Percentiles rank a stretch among this genome's conserved stretches.
phyloP scores from a whole-genome alignment of 2,329 filamentous ascomycete genomes.

The Colletotrichum plurivorum region DNA sequence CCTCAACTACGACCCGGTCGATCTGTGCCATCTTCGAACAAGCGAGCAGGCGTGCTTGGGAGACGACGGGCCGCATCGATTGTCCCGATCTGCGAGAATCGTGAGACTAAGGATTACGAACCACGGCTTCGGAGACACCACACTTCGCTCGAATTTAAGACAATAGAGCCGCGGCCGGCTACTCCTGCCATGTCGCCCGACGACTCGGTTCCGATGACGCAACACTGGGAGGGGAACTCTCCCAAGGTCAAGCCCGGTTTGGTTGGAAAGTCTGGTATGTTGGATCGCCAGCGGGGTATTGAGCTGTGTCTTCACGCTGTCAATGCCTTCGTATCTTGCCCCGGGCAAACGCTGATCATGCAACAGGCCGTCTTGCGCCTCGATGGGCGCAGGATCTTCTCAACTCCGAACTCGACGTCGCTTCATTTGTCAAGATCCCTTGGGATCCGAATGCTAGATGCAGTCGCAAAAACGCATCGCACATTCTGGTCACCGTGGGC shows the following conservation, averaged over 20 bases:
- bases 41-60: too few relatives aligned
- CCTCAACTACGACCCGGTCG: too few relatives aligned
- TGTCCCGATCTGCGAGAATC: too few relatives aligned
- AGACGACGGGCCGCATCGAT: too few relatives aligned
- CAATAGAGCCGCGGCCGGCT: slow-evolving; percentile 9
- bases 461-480: slow-evolving; percentile 48
- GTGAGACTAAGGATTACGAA: too few relatives aligned
- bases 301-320: not conserved
- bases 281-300: not conserved
- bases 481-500: slow-evolving; percentile 48
- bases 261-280: slow-evolving; percentile 36
- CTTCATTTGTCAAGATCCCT: slow-evolving; percentile 46
- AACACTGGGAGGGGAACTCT: slow-evolving; percentile 35
- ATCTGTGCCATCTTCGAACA: too few relatives aligned
- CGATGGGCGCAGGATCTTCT: slow-evolving; percentile 59
- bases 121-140: too few relatives aligned
- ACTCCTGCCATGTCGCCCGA: slow-evolving; percentile 21
- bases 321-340: not conserved
- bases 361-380: slow-evolving; percentile 50
- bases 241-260: slow-evolving; percentile 25
- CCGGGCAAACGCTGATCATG: not conserved
- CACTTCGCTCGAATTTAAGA: not conserved
- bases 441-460: slow-evolving; percentile 52
- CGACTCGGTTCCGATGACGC: slow-evolving; percentile 23
- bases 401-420: slow-evolving; percentile 52